Evolutionary conservation across 805 yeast species (phyloP).

Genomic region (Kurtzmaniella cleridarum): DNA sequence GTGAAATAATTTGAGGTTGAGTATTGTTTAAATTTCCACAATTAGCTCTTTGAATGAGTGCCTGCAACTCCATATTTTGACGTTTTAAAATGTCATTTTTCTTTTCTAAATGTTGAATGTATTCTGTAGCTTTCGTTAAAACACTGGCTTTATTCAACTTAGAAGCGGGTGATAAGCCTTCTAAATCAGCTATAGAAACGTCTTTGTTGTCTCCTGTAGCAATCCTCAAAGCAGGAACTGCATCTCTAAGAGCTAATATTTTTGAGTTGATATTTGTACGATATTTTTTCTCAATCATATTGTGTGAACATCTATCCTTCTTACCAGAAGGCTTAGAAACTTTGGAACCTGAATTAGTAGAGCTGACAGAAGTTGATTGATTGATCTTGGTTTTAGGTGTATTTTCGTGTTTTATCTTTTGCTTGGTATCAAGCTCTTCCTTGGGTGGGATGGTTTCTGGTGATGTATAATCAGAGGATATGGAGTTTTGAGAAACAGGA

Average conservation of each 20-base stretch:
- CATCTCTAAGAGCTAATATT: slow-evolving; percentile 62
- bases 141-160: slow-evolving; percentile 76
- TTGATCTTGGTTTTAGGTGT: background rate
- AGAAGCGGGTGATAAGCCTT: slow-evolving; percentile 71
- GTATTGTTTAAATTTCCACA: slow-evolving; percentile 14
- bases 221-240: slow-evolving; percentile 71
- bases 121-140: slow-evolving; percentile 70
- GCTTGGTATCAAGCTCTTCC: slow-evolving; percentile 5
- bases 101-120: slow-evolving; percentile 64
- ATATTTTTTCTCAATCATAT: slow-evolving; percentile 76
- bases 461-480: slow-evolving; percentile 12
- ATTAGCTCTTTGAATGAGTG: slow-evolving; percentile 31
- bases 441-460: slow-evolving; percentile 12
- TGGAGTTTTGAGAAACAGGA: slow-evolving; percentile 13
- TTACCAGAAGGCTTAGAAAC: slow-evolving; percentile 39
- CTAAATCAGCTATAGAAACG: slow-evolving; percentile 44
- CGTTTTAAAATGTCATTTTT: slow-evolving; percentile 47
- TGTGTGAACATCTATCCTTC: slow-evolving; percentile 63
- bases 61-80: slow-evolving; percentile 41
- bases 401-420: background rate
- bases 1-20: too few relatives aligned
- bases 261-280: slow-evolving; percentile 72
- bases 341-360: slow-evolving; percentile 9
- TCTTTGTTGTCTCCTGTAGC: slow-evolving; percentile 46
- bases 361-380: background rate